A percentile compares a stretch with the other conserved stretches of the same genome.
Conservation (phyloP, 177 flowering plant genomes). For the Tripterygium wilfordii region DNA sequence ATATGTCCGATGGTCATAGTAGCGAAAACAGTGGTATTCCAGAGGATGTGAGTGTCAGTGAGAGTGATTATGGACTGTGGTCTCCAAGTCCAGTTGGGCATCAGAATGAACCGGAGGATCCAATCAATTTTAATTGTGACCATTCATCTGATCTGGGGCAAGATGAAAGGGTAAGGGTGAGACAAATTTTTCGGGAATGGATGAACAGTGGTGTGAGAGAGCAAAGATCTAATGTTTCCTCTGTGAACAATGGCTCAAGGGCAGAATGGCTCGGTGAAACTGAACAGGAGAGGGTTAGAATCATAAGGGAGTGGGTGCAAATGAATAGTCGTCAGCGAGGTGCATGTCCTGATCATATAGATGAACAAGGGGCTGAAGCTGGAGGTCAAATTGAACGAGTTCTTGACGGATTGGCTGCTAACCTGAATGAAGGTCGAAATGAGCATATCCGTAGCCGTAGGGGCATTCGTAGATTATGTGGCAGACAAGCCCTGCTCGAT, state of each 20-base stretch:
- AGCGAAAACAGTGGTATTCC: slow-evolving; percentile 18
- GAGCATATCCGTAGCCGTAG: slow-evolving; percentile 46
- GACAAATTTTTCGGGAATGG: slow-evolving; percentile 80
- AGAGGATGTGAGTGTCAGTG: slow-evolving; percentile 22
- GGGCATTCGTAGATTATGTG: slow-evolving; percentile 66
- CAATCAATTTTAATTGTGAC: too few relatives aligned
- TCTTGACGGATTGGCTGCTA: slow-evolving; percentile 47
- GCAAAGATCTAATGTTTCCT: slow-evolving; percentile 34
- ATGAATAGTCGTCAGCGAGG: slow-evolving; percentile 58
- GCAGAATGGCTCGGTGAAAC: slow-evolving; percentile 79
- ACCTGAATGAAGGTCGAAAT: slow-evolving; percentile 41
- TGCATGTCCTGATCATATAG: slow-evolving; percentile 36
- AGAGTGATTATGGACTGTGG: slow-evolving; percentile 24
- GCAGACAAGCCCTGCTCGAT: slow-evolving; percentile 86
- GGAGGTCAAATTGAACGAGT: slow-evolving; percentile 44
- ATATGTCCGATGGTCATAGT: slow-evolving; percentile 14
- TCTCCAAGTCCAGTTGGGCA: slow-evolving; percentile 18
- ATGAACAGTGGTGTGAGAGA: slow-evolving; percentile 49
- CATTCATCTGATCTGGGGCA: slow-evolving; percentile 43
- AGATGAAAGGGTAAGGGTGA: slow-evolving; percentile 67
- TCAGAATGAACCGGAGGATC: slow-evolving; percentile 29
- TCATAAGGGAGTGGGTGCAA: slow-evolving; percentile 83
- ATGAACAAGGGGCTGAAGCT: slow-evolving; percentile 40
- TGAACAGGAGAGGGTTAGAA: slow-evolving; percentile 79
- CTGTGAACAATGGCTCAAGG: slow-evolving; percentile 40